Evolutionary conservation across 805 yeast genomes (phyloP).

Genomic region (Torulaspora quercuum): DNA sequence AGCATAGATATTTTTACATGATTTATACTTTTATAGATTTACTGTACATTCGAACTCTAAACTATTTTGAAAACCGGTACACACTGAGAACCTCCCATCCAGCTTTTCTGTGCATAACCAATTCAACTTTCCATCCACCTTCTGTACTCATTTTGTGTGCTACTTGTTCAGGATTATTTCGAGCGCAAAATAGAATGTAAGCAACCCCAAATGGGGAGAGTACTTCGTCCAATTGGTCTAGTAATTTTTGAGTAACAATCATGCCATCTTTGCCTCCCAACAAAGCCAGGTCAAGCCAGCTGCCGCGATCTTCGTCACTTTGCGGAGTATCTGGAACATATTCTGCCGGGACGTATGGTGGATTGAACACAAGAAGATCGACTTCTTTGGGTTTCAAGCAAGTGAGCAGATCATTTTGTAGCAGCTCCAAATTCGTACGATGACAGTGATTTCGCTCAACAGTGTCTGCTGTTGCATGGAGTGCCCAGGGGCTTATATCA

Average conservation of each 20-base stretch:
- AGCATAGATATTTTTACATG: constrained; percentile 50
- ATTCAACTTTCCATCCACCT: constrained; percentile 51
- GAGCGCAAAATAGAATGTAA: constrained; percentile 84
- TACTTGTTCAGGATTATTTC: constrained; percentile 74
- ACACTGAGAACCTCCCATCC: constrained; percentile 94
- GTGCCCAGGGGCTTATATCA: constrained; percentile 79
- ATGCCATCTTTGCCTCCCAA: constrained; percentile 90
- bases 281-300: constrained; percentile 87
- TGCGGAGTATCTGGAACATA: constrained; percentile 60
- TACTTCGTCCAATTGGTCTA: constrained; percentile 50
- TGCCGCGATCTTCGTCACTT: constrained; percentile 43
- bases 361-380: constrained; percentile 83
- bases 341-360: constrained; percentile 94
- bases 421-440: constrained; percentile 39
- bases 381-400: constrained; percentile 46
- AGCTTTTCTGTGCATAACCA: constrained; percentile 69
- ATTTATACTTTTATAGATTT: neutral
- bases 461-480: constrained; percentile 50
- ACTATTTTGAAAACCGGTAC: constrained; percentile 49
- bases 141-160: constrained; percentile 43
- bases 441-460: constrained; percentile 36
- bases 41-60: neutral
- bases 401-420: constrained; percentile 58
- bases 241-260: constrained; percentile 69
- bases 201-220: constrained; percentile 69